phyloP scores from a whole-genome alignment of 768 basidiomycete genomes.

The Brasilioporus rufonigricans region DNA sequence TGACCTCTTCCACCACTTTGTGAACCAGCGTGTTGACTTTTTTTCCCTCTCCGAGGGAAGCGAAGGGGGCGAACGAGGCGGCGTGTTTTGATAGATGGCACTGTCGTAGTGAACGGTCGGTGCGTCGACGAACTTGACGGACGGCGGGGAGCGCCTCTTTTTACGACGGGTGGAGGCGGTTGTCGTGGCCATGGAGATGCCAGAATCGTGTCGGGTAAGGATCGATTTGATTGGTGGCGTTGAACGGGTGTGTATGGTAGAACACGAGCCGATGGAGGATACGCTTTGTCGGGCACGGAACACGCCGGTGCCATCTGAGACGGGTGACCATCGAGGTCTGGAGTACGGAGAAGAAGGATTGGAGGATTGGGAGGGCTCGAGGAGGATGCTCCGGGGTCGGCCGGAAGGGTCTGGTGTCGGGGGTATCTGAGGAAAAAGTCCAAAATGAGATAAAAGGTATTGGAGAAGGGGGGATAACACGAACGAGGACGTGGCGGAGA shows the following conservation, averaged over 20 bases:
- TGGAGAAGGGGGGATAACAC: constrained; percentile 9
- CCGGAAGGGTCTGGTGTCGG: constrained; percentile 13
- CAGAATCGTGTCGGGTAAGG: constrained; percentile 50
- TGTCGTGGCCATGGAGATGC: constrained; percentile 41
- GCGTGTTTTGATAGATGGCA: constrained; percentile 8
- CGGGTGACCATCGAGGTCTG: constrained; percentile 17
- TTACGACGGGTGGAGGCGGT: constrained; percentile 24
- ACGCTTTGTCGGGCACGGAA: constrained; percentile 35
- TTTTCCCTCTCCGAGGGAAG: constrained; percentile 8
- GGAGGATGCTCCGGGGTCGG: constrained; percentile 25
- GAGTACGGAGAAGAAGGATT: constrained; percentile 18
- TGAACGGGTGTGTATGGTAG: constrained; percentile 27
- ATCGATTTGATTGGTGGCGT: constrained; percentile 49
- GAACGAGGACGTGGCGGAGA: constrained; percentile 29
- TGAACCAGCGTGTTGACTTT: constrained; percentile 21
- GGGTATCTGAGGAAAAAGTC: constrained; percentile 19
- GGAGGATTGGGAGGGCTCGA: constrained; percentile 16
- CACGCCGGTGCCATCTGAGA: constrained; percentile 12
- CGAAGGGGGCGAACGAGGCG: constrained; percentile 11
- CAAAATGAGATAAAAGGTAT: not conserved
- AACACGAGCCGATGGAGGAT: constrained; percentile 38
- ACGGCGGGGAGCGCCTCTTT: constrained; percentile 37
- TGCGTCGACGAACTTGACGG: constrained; percentile 69
- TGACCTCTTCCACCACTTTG: constrained; percentile 27
- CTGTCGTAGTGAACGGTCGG: constrained; percentile 56